Conservation (phyloP, 2,329 filamentous ascomycete species). For the Tolypocladium nubicola region DNA sequence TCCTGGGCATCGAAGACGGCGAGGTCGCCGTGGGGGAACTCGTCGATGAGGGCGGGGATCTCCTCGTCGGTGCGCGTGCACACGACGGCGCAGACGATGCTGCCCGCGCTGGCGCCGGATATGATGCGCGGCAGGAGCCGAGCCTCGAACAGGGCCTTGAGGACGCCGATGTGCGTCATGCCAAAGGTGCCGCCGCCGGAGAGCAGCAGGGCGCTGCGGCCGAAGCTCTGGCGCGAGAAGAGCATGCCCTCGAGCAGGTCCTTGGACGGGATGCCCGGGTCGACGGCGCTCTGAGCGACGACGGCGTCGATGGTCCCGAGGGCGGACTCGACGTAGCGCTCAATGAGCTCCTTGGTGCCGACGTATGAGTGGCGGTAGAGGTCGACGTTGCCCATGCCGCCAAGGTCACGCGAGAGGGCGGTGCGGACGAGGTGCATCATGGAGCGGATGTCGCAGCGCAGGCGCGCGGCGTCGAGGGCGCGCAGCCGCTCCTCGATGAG, state of each 20-base stretch:
- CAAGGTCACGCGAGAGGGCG: conserved; percentile 67
- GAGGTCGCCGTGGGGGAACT: conserved; percentile 71
- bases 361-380: conserved; percentile 78
- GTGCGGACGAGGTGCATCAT: conserved; percentile 80
- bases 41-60: conserved; percentile 55
- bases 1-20: conserved; percentile 63
- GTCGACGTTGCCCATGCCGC: conserved; percentile 73
- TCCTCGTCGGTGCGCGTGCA: conserved; percentile 72
- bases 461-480: conserved; percentile 65
- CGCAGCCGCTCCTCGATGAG: conserved; percentile 60
- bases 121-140: conserved; percentile 74
- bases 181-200: conserved; percentile 85
- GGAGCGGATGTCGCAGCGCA: conserved; percentile 57
- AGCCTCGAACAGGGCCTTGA: conserved; percentile 69
- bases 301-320: conserved; percentile 63
- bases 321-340: conserved; percentile 75
- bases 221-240: conserved; percentile 67
- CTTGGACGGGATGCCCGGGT: conserved; percentile 45
- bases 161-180: conserved; percentile 83
- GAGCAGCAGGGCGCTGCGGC: conserved; percentile 71
- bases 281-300: conserved; percentile 46
- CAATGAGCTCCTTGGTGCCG: conserved; percentile 79
- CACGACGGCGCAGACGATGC: conserved; percentile 73
- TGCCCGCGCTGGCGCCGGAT: conserved; percentile 78
- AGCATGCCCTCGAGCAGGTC: conserved; percentile 58